Percentiles rank a stretch among this genome's conserved stretches.
phyloP scores from a whole-genome alignment of 2,329 filamentous ascomycete species.

The Calonectria pseudoturangicola region DNA sequence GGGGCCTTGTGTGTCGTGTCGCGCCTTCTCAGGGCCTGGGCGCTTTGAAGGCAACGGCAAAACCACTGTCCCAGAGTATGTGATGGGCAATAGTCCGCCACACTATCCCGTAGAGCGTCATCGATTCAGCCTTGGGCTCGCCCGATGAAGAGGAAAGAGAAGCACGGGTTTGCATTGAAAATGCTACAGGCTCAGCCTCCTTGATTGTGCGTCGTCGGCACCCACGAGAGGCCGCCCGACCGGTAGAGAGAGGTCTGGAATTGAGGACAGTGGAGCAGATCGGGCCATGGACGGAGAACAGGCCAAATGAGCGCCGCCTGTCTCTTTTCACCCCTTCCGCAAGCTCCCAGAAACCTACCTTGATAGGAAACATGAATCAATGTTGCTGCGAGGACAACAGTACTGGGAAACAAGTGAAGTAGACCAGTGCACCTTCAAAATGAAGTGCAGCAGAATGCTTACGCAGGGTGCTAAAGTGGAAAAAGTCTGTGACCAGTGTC shows the following conservation, averaged over 20 bases:
- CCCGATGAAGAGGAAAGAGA: neutral
- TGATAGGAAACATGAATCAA: neutral
- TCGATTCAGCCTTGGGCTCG: constrained; percentile 25
- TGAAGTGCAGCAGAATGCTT: neutral
- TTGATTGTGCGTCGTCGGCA: constrained; percentile 42
- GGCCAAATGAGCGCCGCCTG: neutral
- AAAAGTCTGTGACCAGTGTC: constrained; percentile 31
- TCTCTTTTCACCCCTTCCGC: neutral
- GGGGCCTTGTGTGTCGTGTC: neutral
- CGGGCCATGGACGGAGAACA: neutral
- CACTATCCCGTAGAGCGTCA: neutral
- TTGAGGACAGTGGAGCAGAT: constrained; percentile 6
- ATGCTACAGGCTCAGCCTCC: constrained; percentile 48
- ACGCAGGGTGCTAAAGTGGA: constrained; percentile 9
- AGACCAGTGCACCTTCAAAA: neutral
- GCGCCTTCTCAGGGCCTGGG: neutral
- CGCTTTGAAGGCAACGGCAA: neutral
- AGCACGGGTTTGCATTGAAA: constrained; percentile 24
- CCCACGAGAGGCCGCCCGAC: constrained; percentile 48
- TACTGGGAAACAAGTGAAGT: neutral
- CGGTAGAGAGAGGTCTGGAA: constrained; percentile 25
- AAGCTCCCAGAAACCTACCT: neutral
- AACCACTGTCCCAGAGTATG: neutral
- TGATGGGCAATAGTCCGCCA: neutral
- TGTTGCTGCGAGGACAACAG: neutral